Base-by-base conservation (phyloP, 495 filamentous ascomycete genomes). In the Cercophora newfieldiana region DNA sequence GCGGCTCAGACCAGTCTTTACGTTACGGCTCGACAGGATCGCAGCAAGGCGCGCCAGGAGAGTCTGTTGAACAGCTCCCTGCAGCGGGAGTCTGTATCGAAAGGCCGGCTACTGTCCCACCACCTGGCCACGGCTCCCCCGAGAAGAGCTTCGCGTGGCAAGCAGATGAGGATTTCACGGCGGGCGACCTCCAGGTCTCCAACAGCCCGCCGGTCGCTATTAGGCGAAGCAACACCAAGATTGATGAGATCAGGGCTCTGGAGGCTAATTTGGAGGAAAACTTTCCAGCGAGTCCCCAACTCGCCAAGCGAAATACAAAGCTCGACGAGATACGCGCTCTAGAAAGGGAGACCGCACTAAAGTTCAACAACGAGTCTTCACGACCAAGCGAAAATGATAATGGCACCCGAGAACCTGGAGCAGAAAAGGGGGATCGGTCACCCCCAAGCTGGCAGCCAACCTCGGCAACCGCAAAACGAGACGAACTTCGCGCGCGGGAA, bases 141-240 rank as follows among this genome's bases (percentile, higher is more conserved):
- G 63, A 72, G 77, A 85, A 81, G 65, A 79, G 79, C 65, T 80
- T 76, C 22, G 81, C 84, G 26, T 87, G 84, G 85, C 80, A 89
- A 49, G 69, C 82, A 19, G 83, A 85, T 53, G 78, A 83, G 6
- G 88, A 91, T 44, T 89, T 92, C 65, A 89, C 88, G n/a, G 84
- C 81, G 26, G 80, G 79, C 22, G 87, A 87, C 53, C 63, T 90
- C 30, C 84, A 89, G 56, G 69, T 88, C 7, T 90, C 88, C 3
- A 74, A 80, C 14, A 90, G 87, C 47, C 88, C 88, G 33, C 84
- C 83, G 18, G 76, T 87, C 19, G 72, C 65, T 24, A 70, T 81
- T 44, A 74, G 79, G 7, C 73, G 72, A 44, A 71, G 67, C 68
- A 83, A 82, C 66, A 77, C 71, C 58, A 78, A 75, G 28, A 69